Evolutionary conservation across 2,329 filamentous ascomycete species (phyloP).

Genomic region (Apiospora pterosperma): DNA sequence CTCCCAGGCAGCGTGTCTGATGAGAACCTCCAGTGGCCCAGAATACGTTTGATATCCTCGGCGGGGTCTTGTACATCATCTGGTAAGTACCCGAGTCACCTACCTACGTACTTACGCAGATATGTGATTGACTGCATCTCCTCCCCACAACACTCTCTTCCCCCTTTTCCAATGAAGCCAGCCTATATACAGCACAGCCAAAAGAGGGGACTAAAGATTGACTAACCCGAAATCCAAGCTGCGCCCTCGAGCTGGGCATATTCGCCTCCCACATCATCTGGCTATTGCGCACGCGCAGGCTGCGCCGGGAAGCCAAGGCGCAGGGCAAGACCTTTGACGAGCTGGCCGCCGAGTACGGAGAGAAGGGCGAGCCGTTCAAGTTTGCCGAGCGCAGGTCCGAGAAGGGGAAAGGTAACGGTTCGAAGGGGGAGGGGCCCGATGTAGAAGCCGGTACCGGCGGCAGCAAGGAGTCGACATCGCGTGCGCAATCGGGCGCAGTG

Average conservation of each 20-base stretch:
- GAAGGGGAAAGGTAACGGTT: not conserved
- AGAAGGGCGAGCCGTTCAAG: slow-evolving; percentile 26
- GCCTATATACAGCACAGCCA: not conserved
- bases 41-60: slow-evolving; percentile 57
- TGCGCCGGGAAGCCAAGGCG: slow-evolving; percentile 49
- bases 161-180: not conserved
- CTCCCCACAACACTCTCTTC: not conserved
- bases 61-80: slow-evolving; percentile 57
- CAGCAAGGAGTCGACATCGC: not conserved
- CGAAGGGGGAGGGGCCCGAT: not conserved
- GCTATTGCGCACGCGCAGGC: slow-evolving; percentile 50
- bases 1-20: slow-evolving; percentile 14
- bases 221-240: slow-evolving; percentile 29
- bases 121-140: not conserved
- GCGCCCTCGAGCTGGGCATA: slow-evolving; percentile 57
- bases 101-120: not conserved
- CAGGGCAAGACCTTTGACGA: slow-evolving; percentile 55
- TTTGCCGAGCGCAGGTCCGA: slow-evolving; percentile 30
- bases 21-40: slow-evolving; percentile 44
- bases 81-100: slow-evolving; percentile 40
- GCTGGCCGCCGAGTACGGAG: slow-evolving; percentile 34
- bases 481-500: not conserved
- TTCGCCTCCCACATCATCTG: slow-evolving; percentile 57
- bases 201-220: no score
- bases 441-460: not conserved